Conservation (phyloP, 176 grass and related monocot genomes). For the Secale cereale region DNA sequence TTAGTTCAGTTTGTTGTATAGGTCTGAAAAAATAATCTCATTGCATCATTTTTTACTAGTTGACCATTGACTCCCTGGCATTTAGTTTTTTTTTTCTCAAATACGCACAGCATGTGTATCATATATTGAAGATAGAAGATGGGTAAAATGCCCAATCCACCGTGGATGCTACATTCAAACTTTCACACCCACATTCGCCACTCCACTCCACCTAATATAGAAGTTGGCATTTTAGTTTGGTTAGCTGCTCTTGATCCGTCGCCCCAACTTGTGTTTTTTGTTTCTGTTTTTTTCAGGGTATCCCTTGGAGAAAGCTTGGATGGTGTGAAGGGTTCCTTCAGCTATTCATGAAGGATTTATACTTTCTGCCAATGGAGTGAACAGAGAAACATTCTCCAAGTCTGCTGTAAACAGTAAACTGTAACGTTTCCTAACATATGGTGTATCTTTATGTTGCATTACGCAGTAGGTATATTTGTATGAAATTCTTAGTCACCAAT, state of each 20-base stretch:
- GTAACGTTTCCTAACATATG: background rate
- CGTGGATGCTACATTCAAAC: too few species aligned
- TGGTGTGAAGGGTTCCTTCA: conserved; percentile 71
- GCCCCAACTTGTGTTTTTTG: background rate
- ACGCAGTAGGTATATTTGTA: background rate
- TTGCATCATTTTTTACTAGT: background rate
- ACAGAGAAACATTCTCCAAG: background rate
- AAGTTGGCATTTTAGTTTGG: background rate
- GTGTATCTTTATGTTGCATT: background rate
- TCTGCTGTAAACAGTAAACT: conserved; percentile 16
- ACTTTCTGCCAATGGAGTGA: background rate
- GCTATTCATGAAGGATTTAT: conserved; percentile 33
- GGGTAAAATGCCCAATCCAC: too few species aligned
- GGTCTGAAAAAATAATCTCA: background rate
- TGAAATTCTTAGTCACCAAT: background rate
- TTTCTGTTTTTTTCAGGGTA: conserved; percentile 28
- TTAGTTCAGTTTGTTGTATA: conserved; percentile 6
- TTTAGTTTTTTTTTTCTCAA: background rate
- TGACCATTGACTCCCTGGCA: background rate
- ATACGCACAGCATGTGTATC: too few species aligned
- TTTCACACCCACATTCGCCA: too few species aligned
- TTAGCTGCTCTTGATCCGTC: background rate
- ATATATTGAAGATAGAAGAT: too few species aligned
- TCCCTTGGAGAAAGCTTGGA: conserved; percentile 83
- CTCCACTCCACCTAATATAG: too few species aligned